A percentile compares a stretch with the other conserved stretches of the same genome.
Conservation (phyloP, 164 flowering plant species). For the Aristolochia californica region DNA sequence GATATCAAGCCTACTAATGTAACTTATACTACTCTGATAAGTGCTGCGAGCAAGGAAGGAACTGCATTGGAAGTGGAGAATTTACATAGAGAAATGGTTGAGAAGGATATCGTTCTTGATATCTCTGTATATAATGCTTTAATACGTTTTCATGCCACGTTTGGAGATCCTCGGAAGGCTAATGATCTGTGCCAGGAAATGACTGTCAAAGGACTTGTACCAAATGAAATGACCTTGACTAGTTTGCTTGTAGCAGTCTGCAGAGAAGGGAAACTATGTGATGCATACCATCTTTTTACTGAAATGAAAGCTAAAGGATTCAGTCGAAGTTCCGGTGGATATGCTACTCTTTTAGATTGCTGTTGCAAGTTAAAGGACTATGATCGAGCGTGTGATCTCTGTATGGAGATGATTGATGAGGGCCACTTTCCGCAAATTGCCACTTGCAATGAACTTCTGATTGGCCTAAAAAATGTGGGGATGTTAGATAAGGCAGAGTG, state of each 20-base stretch:
- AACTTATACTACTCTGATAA: constrained; percentile 47
- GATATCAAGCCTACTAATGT: constrained; percentile 43
- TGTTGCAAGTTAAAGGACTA: constrained; percentile 38
- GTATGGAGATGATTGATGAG: constrained; percentile 44
- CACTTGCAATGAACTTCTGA: constrained; percentile 28
- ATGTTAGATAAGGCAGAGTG: constrained; percentile 33
- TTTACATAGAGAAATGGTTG: constrained; percentile 40
- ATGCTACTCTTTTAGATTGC: constrained; percentile 36
- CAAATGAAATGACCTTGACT: constrained; percentile 47
- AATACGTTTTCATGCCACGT: constrained; percentile 34
- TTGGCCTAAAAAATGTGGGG: constrained; percentile 45
- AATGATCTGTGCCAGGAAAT: constrained; percentile 32
- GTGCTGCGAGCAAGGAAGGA: constrained; percentile 27
- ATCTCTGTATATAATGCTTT: constrained; percentile 41
- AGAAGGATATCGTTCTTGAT: constrained; percentile 38
- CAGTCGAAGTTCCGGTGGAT: constrained; percentile 41
- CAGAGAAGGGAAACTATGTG: constrained; percentile 31
- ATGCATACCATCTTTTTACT: constrained; percentile 30
- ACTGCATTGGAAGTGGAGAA: constrained; percentile 24
- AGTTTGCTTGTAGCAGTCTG: constrained; percentile 41
- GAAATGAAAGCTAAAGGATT: constrained; percentile 47
- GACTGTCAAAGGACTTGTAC: constrained; percentile 29
- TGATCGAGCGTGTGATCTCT: constrained; percentile 45
- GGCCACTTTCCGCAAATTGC: constrained; percentile 27
- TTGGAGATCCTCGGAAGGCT: constrained; percentile 42